A percentile compares a stretch with the other conserved stretches of the same genome.
These are phyloP conservation scores for Pisolithus thermaeus DNA, from an alignment of 1,284 basidiomycete genomes.

Conservation along the genomic window DNA sequence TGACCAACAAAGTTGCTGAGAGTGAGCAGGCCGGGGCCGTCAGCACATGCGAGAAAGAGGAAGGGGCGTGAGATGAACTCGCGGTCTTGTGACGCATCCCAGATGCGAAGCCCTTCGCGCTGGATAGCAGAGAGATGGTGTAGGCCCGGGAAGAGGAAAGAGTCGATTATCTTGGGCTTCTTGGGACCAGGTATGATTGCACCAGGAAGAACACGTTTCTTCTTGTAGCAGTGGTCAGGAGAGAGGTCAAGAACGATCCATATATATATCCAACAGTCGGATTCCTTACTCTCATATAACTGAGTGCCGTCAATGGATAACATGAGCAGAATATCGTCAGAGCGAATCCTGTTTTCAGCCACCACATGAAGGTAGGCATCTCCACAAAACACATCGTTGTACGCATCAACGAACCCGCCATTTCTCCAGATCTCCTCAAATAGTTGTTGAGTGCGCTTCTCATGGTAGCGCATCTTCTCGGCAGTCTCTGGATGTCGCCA, in stretches of 20 bases:
- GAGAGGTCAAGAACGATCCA: no score
- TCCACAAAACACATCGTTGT: constrained; percentile 16
- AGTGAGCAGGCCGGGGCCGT: constrained; percentile 21
- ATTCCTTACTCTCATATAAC: constrained; percentile 23
- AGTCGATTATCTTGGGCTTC: constrained; percentile 4
- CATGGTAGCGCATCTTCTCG: constrained; percentile 15
- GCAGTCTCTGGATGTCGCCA: constrained; percentile 20
- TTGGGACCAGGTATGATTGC: constrained; percentile 6
- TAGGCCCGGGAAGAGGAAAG: constrained; percentile 7
- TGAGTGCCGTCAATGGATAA: constrained; percentile 31
- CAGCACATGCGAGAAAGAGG: constrained; percentile 18
- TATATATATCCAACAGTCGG: constrained; percentile 5
- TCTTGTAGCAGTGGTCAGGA: constrained; percentile 1
- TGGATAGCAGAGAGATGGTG: constrained; percentile 5
- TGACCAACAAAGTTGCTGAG: constrained; percentile 25
- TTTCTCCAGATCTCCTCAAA: constrained; percentile 5
- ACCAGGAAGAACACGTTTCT: constrained; percentile 5
- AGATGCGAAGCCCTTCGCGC: constrained; percentile 11
- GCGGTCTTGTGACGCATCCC: constrained; percentile 11
- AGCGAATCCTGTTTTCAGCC: constrained; percentile 13
- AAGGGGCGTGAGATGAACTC: constrained; percentile 8
- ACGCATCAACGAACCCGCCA: constrained; percentile 3
- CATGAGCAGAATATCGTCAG: neutral
- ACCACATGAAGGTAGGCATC: constrained; percentile 17
- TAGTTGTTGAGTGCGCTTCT: constrained; percentile 5